These are phyloP conservation scores for Lactarius pseudohatsudake DNA, from an alignment of 768 basidiomycete genomes.

Conservation along the genomic window DNA sequence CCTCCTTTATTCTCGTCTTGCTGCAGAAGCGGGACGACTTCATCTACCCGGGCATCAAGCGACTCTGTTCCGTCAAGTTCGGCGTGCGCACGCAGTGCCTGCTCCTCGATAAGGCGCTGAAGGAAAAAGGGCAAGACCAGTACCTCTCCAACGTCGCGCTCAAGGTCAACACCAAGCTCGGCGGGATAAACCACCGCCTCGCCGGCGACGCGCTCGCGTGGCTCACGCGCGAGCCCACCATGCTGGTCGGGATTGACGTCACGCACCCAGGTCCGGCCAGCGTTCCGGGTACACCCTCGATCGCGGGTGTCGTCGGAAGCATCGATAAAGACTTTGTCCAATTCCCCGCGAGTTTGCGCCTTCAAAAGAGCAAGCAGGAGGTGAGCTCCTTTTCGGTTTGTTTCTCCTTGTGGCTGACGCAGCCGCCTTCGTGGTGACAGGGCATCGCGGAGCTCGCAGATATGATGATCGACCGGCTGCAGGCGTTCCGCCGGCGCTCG, in stretches of 20 bases:
- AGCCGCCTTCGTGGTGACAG: constrained; percentile 39
- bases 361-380: constrained; percentile 58
- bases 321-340: constrained; percentile 68
- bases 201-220: constrained; percentile 57
- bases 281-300: constrained; percentile 70
- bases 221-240: constrained; percentile 66
- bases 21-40: constrained; percentile 66
- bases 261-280: constrained; percentile 76
- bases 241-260: constrained; percentile 85
- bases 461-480: constrained; percentile 74
- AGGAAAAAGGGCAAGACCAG: constrained; percentile 62
- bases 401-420: not conserved
- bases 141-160: constrained; percentile 82
- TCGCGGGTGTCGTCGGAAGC: constrained; percentile 81
- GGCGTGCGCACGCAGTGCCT: constrained; percentile 78
- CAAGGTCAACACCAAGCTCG: constrained; percentile 82
- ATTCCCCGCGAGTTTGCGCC: constrained; percentile 70
- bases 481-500: constrained; percentile 49
- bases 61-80: constrained; percentile 68
- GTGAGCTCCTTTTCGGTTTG: constrained; percentile 23
- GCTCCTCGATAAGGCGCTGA: constrained; percentile 60
- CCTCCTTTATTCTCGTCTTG: constrained; percentile 69
- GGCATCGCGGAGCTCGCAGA: constrained; percentile 64
- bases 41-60: constrained; percentile 83
- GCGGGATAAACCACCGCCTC: constrained; percentile 74